Conservation (phyloP, 176 grass and related monocot genomes). For the sorghum (Sorghum bicolor) region Sorghum_bicolor_NCBIv3 NC_012870.2:72779501-72780000, state of each 20-base stretch:
- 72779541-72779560: not conserved
- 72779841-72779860: not conserved
- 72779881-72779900: no score
- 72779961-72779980: no score
- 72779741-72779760: not conserved
- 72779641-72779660: constrained; percentile 49
- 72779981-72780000: no score
- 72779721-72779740: not conserved
- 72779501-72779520: constrained; percentile 6
- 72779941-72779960: no score
- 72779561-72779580: constrained; percentile 33
- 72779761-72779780: not conserved
- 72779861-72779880: not conserved
- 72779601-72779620: constrained; percentile 34
- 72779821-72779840: not conserved
- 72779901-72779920: no score
- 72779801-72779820: not conserved
- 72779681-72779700: not conserved
- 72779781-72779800: not conserved
- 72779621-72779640: constrained; percentile 37
- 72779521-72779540: not conserved
- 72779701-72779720: not conserved
- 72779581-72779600: constrained; percentile 58
- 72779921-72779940: no score
- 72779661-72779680: not conserved